Conservation (phyloP, 305 asterid genomes). For the Salvia sclarea region DNA sequence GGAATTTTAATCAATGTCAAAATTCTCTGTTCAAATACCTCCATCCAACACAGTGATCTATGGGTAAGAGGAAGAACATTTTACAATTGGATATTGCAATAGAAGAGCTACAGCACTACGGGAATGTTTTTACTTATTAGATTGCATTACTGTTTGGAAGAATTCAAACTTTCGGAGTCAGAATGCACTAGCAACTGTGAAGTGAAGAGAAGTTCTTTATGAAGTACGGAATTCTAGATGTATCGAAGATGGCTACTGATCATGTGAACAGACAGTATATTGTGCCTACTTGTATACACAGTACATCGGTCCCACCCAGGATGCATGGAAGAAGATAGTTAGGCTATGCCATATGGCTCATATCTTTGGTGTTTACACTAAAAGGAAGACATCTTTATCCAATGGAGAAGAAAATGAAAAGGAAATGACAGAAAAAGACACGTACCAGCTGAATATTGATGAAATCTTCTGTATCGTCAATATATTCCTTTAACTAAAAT, state of each 20-base stretch:
- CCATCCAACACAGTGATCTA: neutral
- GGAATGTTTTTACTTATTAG: neutral
- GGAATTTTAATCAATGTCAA: neutral
- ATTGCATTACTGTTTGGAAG: neutral
- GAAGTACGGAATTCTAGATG: neutral
- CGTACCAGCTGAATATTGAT: conserved; percentile 98
- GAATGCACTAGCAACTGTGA: neutral
- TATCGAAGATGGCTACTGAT: neutral
- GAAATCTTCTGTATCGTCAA: conserved; percentile 83
- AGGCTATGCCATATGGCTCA: neutral
- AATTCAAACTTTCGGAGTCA: neutral
- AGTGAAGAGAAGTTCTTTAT: neutral
- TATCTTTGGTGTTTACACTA: neutral
- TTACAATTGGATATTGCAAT: neutral
- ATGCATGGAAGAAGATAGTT: neutral
- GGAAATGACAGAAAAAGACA: neutral
- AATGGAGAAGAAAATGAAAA: conserved; percentile 3
- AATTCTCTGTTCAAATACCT: neutral
- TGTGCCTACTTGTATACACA: neutral
- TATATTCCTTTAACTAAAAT: conserved; percentile 92
- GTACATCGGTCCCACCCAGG: neutral
- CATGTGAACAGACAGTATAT: neutral
- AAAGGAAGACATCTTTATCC: conserved; percentile 12
- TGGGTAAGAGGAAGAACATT: neutral
- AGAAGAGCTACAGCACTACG: neutral